Evolutionary conservation across 2,329 filamentous ascomycete species (phyloP).

Genomic region (Cladosporium sp.): DNA sequence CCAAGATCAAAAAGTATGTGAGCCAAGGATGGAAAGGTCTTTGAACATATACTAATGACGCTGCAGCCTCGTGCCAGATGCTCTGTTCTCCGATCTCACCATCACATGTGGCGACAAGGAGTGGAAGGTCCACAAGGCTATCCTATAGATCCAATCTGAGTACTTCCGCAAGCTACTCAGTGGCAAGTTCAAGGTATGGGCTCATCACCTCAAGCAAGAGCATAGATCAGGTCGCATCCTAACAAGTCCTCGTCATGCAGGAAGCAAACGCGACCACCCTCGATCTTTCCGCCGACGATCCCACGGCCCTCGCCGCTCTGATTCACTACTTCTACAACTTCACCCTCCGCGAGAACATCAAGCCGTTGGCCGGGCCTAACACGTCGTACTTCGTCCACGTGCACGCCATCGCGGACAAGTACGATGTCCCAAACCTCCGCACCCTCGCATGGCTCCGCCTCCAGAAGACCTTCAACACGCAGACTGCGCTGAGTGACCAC

Average conservation of each 20-base stretch:
- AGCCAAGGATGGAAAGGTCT: background rate
- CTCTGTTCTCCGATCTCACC: slow-evolving; percentile 45
- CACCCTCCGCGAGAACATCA: slow-evolving; percentile 5
- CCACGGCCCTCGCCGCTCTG: slow-evolving; percentile 53
- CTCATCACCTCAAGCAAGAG: slow-evolving; percentile 48
- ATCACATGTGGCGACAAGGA: slow-evolving; percentile 41
- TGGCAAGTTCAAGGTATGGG: slow-evolving; percentile 31
- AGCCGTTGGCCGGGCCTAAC: background rate
- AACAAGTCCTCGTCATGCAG: slow-evolving; percentile 14
- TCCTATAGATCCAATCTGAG: slow-evolving; percentile 43
- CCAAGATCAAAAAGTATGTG: background rate
- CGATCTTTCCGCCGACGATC: slow-evolving; percentile 58
- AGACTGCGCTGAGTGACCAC: background rate
- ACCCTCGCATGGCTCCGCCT: slow-evolving; percentile 18
- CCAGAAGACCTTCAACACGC: slow-evolving; percentile 12
- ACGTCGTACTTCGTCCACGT: slow-evolving; percentile 34
- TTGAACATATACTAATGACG: background rate
- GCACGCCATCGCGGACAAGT: slow-evolving; percentile 43
- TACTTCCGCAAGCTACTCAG: slow-evolving; percentile 45
- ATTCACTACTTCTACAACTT: slow-evolving; percentile 28
- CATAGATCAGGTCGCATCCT: background rate
- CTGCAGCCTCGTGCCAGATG: slow-evolving; percentile 16
- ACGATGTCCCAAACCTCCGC: slow-evolving; percentile 36
- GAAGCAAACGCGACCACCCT: slow-evolving; percentile 36
- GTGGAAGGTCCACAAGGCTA: slow-evolving; percentile 44